Evolutionary conservation across 352 stramenopile species (phyloP).

Genomic region (Pythium insidiosum): DNA sequence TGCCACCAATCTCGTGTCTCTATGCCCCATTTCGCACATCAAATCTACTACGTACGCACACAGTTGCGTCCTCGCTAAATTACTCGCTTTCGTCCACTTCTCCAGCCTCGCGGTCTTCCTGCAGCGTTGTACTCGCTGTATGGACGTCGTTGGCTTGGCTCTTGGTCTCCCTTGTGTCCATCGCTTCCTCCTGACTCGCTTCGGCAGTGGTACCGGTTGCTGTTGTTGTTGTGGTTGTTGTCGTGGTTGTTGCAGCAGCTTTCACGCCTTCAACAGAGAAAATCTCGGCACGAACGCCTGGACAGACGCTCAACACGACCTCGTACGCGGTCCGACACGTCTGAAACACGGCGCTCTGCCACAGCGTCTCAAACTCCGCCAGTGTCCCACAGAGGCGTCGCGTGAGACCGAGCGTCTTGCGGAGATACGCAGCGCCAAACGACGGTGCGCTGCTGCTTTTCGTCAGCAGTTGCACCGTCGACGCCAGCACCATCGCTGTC

Average conservation of each 20-base stretch:
- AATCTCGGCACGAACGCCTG: conserved; percentile 9
- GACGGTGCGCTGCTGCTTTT: conserved; percentile 21
- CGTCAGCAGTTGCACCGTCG: conserved; percentile 32
- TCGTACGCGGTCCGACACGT: conserved; percentile 53
- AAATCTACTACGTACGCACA: too few species aligned
- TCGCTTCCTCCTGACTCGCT: too few species aligned
- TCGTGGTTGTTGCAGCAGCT: neutral
- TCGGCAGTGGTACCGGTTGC: neutral
- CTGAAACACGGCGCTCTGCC: conserved; percentile 42
- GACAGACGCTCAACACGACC: conserved; percentile 39
- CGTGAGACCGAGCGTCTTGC: conserved; percentile 34
- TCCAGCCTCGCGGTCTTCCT: too few species aligned
- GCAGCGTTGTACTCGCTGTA: too few species aligned
- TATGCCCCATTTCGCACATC: too few species aligned
- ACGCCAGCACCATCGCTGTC: conserved; percentile 38
- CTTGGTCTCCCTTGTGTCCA: conserved; percentile 2
- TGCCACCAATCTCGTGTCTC: too few species aligned
- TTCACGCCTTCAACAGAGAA: conserved; percentile 8
- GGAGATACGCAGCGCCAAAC: conserved; percentile 25
- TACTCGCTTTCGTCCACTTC: too few species aligned
- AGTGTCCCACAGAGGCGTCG: conserved; percentile 34
- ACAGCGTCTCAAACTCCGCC: conserved; percentile 57
- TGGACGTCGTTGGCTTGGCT: conserved; percentile 17
- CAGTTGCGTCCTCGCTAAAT: too few species aligned
- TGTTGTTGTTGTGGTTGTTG: conserved; percentile 11